These are phyloP conservation scores for Oryza coarctata DNA, from an alignment of 176 grass and related monocot species.

Conservation along the genomic window DNA sequence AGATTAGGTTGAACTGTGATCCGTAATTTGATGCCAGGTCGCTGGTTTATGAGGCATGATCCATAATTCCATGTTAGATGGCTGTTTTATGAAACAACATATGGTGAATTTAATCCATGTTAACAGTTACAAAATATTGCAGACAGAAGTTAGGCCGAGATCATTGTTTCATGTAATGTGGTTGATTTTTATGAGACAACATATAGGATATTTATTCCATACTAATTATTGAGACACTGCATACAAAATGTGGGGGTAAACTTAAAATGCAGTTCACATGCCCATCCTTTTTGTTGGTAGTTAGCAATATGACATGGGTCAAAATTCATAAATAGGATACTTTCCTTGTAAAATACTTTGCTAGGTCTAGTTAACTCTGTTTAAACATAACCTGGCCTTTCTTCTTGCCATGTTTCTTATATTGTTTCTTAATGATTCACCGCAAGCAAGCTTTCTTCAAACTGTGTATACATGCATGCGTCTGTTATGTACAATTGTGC, in stretches of 20 bases:
- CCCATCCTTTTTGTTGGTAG: not conserved
- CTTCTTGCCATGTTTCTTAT: not conserved
- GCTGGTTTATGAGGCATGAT: not conserved
- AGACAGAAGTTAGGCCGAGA: not conserved
- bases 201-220: not conserved
- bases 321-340: not conserved
- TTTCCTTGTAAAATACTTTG: not conserved
- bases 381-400: not conserved
- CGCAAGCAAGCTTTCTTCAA: not conserved
- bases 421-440: not conserved
- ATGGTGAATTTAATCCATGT: not conserved
- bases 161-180: not conserved
- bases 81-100: not conserved
- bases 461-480: not conserved
- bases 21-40: not conserved
- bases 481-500: not conserved
- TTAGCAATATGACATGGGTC: not conserved
- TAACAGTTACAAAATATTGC: not conserved
- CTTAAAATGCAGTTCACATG: not conserved
- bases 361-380: not conserved
- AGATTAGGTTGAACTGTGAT: not conserved
- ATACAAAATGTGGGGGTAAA: not conserved
- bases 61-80: not conserved
- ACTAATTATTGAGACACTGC: conserved; percentile 5
- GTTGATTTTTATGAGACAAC: not conserved